Evolutionary conservation across 805 yeast species (phyloP).

Genomic region (Jamesozyma gamospora): DNA sequence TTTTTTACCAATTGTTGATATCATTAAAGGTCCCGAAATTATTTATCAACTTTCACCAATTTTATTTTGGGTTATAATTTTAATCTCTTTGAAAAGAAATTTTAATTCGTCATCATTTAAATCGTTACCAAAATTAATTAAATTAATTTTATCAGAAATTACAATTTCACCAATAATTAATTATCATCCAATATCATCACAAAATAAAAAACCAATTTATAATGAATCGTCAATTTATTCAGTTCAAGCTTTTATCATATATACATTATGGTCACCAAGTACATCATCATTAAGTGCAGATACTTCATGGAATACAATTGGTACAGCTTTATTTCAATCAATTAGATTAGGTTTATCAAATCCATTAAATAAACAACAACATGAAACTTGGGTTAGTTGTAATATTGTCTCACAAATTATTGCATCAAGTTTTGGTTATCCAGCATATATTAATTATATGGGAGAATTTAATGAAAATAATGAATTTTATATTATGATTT

Average conservation of each 20-base stretch:
- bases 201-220: constrained; percentile 57
- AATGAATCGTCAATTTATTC: constrained; percentile 87
- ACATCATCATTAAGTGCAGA: constrained; percentile 91
- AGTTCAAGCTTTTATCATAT: constrained; percentile 82
- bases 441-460: constrained; percentile 54
- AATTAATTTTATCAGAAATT: constrained; percentile 71
- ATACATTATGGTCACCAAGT: constrained; percentile 91
- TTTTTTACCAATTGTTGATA: constrained; percentile 78
- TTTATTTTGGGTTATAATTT: constrained; percentile 87
- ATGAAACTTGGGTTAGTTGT: constrained; percentile 82
- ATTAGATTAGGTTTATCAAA: constrained; percentile 63
- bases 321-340: constrained; percentile 86
- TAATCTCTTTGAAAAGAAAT: constrained; percentile 62
- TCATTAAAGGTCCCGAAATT: constrained; percentile 68
- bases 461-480: neutral
- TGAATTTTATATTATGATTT: neutral
- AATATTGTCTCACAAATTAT: constrained; percentile 81
- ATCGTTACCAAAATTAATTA: constrained; percentile 54
- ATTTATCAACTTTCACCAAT: constrained; percentile 78
- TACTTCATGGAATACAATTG: constrained; percentile 89
- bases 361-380: constrained; percentile 57
- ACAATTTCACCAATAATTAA: constrained; percentile 86
- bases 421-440: constrained; percentile 89
- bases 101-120: neutral
- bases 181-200: constrained; percentile 57